A percentile compares a stretch with the other conserved stretches of the same genome.
Evolutionary conservation across 768 basidiomycete species (phyloP).

Genomic region (Trametes elegans): DNA sequence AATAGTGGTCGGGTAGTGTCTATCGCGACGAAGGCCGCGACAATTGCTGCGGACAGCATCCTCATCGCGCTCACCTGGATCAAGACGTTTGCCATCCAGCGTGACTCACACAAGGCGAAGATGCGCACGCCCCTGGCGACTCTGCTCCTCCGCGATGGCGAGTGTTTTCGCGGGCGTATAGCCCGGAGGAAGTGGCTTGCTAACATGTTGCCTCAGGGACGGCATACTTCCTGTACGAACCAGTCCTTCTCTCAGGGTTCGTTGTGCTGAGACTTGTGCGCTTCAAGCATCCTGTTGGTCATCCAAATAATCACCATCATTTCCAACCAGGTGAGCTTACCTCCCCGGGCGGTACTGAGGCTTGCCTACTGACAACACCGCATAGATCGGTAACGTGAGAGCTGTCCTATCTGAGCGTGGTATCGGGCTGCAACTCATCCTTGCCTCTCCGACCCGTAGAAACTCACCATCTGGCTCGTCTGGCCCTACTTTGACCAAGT

Average conservation of each 20-base stretch:
- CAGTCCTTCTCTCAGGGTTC: not conserved
- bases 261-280: not conserved
- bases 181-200: too few species aligned
- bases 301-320: conserved; percentile 6
- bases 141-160: conserved; percentile 14
- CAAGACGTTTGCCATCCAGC: conserved; percentile 11
- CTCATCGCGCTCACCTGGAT: conserved; percentile 14
- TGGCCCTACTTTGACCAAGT: conserved; percentile 9
- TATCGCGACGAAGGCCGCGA: not conserved
- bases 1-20: too few species aligned
- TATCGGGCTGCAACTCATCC: too few species aligned
- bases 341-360: not conserved
- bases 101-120: not conserved
- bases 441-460: not conserved
- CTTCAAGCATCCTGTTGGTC: not conserved
- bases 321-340: not conserved
- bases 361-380: not conserved
- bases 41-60: conserved; percentile 8
- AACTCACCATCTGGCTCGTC: conserved; percentile 1
- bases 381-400: not conserved
- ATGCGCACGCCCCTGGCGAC: conserved; percentile 10
- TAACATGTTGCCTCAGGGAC: not conserved
- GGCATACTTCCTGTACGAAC: conserved; percentile 12
- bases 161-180: not conserved
- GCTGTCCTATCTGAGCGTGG: not conserved